phyloP scores from a whole-genome alignment of 768 basidiomycete genomes.

The Agaricus bisporus region DNA sequence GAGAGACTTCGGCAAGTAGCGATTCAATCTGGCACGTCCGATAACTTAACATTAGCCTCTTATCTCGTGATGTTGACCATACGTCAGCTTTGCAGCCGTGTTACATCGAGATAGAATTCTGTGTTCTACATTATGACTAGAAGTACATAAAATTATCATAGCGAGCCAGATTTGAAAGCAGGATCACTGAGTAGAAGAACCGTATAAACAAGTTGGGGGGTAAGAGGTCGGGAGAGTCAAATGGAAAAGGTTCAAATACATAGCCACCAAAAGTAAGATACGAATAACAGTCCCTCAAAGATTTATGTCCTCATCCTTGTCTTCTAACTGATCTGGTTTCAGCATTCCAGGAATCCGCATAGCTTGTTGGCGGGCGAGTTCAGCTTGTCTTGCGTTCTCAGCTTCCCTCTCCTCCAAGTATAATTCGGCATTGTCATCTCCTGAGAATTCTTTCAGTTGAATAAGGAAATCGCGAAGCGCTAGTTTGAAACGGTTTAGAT shows the following conservation, averaged over 20 bases:
- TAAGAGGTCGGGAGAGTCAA: slow-evolving; percentile 22
- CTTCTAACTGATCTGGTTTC: slow-evolving; percentile 91
- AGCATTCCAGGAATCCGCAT: slow-evolving; percentile 97
- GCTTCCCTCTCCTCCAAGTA: slow-evolving; percentile 93
- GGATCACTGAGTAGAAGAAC: slow-evolving; percentile 2
- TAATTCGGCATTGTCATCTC: slow-evolving; percentile 84
- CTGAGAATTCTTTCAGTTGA: slow-evolving; percentile 93
- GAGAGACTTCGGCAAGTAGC: not conserved
- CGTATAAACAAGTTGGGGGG: slow-evolving; percentile 9
- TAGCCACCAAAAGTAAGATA: slow-evolving; percentile 12
- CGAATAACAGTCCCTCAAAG: slow-evolving; percentile 10
- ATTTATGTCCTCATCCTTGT: slow-evolving; percentile 87
- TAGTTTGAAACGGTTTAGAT: slow-evolving; percentile 88
- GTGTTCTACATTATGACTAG: slow-evolving; percentile 12
- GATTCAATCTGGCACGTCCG: slow-evolving; percentile 12
- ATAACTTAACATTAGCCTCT: not conserved
- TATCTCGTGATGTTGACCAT: slow-evolving; percentile 4
- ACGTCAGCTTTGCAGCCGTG: not conserved
- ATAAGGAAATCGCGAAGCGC: slow-evolving; percentile 96
- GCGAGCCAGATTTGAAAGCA: slow-evolving; percentile 7
- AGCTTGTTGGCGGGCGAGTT: slow-evolving; percentile 82
- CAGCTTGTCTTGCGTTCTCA: slow-evolving; percentile 69
- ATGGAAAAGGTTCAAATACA: slow-evolving; percentile 18
- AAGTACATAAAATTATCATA: slow-evolving; percentile 12
- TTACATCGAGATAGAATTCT: not conserved